phyloP scores from a whole-genome alignment of 345 rosid genomes.

The Psidium friedrichsthalianum region DNA sequence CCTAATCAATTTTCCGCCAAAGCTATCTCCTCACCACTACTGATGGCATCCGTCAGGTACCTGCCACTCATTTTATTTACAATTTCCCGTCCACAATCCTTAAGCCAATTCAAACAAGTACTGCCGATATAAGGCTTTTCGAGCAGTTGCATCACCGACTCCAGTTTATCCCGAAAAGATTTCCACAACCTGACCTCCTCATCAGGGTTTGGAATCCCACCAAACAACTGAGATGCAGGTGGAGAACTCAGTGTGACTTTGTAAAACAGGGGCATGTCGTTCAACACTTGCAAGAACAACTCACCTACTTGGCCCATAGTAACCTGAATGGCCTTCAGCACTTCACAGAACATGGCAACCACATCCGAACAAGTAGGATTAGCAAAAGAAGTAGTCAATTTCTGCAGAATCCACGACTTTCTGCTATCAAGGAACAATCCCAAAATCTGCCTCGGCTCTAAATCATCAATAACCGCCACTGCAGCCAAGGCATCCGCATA shows the following conservation, averaged over 20 bases:
- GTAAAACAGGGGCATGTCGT: slow-evolving; percentile 86
- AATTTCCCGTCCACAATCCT: slow-evolving; percentile 53
- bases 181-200: slow-evolving; percentile 91
- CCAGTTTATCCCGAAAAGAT: slow-evolving; percentile 68
- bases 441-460: slow-evolving; percentile 61
- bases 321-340: slow-evolving; percentile 61
- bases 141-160: slow-evolving; percentile 41
- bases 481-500: slow-evolving; percentile 91
- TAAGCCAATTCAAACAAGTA: slow-evolving; percentile 75
- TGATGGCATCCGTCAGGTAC: slow-evolving; percentile 54
- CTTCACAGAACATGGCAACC: slow-evolving; percentile 63
- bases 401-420: slow-evolving; percentile 70
- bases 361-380: slow-evolving; percentile 25
- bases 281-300: slow-evolving; percentile 78
- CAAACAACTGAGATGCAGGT: slow-evolving; percentile 87
- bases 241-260: slow-evolving; percentile 76
- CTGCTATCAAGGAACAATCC: slow-evolving; percentile 68
- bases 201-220: slow-evolving; percentile 91
- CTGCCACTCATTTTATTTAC: slow-evolving; percentile 53
- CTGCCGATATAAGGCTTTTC: slow-evolving; percentile 44
- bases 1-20: slow-evolving; percentile 66
- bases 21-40: slow-evolving; percentile 67
- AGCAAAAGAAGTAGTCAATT: slow-evolving; percentile 34
- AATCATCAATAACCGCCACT: slow-evolving; percentile 68
- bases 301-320: slow-evolving; percentile 88